Evolutionary conservation across 495 filamentous ascomycete genomes (phyloP).

Genomic region (Aspergillus olivimuriae): DNA sequence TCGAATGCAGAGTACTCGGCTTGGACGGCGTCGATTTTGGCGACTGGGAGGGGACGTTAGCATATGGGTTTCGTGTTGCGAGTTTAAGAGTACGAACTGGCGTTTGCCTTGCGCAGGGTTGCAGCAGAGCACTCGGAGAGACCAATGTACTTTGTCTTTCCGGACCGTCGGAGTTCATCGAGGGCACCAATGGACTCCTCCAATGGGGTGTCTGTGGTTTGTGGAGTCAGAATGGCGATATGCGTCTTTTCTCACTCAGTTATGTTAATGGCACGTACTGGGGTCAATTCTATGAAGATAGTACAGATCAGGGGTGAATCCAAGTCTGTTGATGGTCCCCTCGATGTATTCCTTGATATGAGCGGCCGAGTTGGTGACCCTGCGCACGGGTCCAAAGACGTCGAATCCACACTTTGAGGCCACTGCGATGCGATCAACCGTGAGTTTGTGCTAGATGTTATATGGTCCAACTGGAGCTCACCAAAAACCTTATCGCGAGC

Average conservation of each 20-base stretch:
- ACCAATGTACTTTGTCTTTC: constrained; percentile 44
- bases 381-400: constrained; percentile 19
- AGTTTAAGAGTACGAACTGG: constrained; percentile 20
- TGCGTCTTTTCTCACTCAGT: too few relatives aligned
- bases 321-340: background rate
- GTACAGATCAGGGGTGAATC: background rate
- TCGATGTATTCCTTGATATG: background rate
- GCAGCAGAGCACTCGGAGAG: constrained; percentile 40
- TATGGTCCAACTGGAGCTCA: too few relatives aligned
- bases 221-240: background rate
- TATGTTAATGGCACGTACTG: too few relatives aligned
- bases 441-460: too few relatives aligned
- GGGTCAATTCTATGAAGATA: constrained; percentile 21
- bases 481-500: constrained; percentile 42
- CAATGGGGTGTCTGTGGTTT: constrained; percentile 40
- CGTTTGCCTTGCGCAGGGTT: constrained; percentile 39
- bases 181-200: constrained; percentile 41
- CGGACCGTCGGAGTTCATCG: constrained; percentile 37
- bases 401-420: constrained; percentile 44
- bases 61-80: too few relatives aligned
- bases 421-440: constrained; percentile 28
- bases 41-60: too few relatives aligned
- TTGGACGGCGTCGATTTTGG: constrained; percentile 44
- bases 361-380: constrained; percentile 40
- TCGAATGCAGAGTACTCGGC: constrained; percentile 47